Evolutionary conservation across 2,329 filamentous ascomycete species (phyloP), one percentile per base, ranked within the genome.

Genomic region (Hypomyces rosellus): DNA sequence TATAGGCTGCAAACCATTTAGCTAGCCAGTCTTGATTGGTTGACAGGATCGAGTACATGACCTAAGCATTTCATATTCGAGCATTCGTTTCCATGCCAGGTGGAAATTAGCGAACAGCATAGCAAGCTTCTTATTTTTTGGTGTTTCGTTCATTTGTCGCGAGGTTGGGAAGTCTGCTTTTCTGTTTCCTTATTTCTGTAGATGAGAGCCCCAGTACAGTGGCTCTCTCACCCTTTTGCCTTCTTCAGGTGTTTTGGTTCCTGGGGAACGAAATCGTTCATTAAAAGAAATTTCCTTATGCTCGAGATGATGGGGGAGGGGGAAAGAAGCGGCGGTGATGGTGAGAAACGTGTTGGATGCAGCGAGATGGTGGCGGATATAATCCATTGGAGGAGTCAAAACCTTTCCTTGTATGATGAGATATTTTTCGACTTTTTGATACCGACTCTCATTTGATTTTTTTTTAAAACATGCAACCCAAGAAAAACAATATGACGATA

Each of bases 1-100:
- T 33, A 3, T 45, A 70, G 78, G 78, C 78, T 47, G 78, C 78
- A 56, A 80, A 81, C 61, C 71, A 71, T 58, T 69, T 81, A 54
- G 77, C 78, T 40, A 80, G 68, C 64, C 75, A 78, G 62, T 79
- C 77, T 52, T 81, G 63, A 52, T 20, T 20, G 20, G 41, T 33
- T 16, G n/a, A 43, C 12, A 11, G 5, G 40, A n/a, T 34, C 30
- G 13, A 34, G 34, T 7, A 39, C 37, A 18, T 39, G 37, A 39
- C 14, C n/a, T 15, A 18, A 30, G 25, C 37, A 14, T 15, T 15
- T 6, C 37, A 39, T 39, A 39, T 18, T 39, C n/a, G 16, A 18
- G 15, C 36, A n/a, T 39, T 39, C 37, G n/a, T n/a, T n/a, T n/a
- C 37, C 37, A n/a, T 39, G n/a, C 16, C 37, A n/a, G n/a, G 37